phyloP scores from a whole-genome alignment of 176 grass and related monocot species.

The Pontederia crassipes region DNA sequence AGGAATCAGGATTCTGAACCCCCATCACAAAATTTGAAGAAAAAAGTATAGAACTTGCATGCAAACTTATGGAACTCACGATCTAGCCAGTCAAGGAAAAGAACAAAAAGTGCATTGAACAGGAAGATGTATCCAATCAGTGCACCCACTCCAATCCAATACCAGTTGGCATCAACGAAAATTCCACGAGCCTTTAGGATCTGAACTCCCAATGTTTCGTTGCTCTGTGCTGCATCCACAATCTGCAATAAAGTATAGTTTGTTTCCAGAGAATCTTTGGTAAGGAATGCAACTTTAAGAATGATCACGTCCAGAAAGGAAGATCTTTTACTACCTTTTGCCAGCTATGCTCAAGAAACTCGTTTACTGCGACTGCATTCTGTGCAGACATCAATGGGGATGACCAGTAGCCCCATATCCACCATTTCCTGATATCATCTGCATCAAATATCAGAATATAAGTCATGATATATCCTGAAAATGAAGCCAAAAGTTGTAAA shows the following conservation, averaged over 20 bases:
- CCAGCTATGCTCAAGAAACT: conserved; percentile 28
- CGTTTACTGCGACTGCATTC: conserved; percentile 30
- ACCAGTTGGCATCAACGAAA: conserved; percentile 46
- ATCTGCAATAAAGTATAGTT: background rate
- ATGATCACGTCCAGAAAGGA: background rate
- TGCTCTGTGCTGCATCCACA: conserved; percentile 3
- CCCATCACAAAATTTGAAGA: background rate
- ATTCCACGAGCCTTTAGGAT: conserved; percentile 33
- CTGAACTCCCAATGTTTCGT: conserved; percentile 13
- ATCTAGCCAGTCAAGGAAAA: conserved; percentile 31
- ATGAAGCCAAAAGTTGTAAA: background rate
- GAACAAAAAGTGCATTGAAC: conserved; percentile 30
- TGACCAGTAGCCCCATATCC: conserved; percentile 38
- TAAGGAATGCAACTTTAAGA: background rate
- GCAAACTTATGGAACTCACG: conserved; percentile 24
- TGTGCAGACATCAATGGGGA: conserved; percentile 32
- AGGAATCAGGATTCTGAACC: conserved; percentile 5
- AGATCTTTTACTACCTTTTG: conserved; percentile 14
- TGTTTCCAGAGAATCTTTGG: background rate
- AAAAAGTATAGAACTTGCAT: background rate
- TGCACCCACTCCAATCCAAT: conserved; percentile 43
- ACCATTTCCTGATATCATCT: conserved; percentile 37
- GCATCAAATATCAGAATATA: background rate
- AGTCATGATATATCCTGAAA: conserved; percentile 5
- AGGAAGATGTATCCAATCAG: conserved; percentile 36